Percentiles rank a stretch among this genome's conserved stretches.
Evolutionary conservation across 2,329 filamentous ascomycete genomes (phyloP).

Genomic region (Chaetothyriales sp.): DNA sequence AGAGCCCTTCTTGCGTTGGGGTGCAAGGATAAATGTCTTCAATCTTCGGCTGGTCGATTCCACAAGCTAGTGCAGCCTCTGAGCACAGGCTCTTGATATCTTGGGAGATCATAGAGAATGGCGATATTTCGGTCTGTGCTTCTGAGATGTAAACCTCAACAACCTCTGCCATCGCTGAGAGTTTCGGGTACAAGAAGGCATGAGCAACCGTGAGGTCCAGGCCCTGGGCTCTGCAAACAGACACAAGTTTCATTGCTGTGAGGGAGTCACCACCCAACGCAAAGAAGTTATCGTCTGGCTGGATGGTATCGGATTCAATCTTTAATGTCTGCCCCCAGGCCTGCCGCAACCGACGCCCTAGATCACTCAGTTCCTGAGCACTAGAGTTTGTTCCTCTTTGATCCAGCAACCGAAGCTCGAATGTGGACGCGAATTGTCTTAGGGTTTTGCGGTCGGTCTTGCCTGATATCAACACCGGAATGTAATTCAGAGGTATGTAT

Average conservation of each 20-base stretch:
- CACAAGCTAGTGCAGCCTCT: slow-evolving; percentile 28
- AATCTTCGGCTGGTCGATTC: slow-evolving; percentile 20
- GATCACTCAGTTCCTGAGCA: slow-evolving; percentile 1
- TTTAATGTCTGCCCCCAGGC: slow-evolving; percentile 25
- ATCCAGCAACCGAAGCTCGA: slow-evolving; percentile 23
- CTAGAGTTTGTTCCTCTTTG: slow-evolving; percentile 6
- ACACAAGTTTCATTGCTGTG: slow-evolving; percentile 21
- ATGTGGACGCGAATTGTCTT: slow-evolving; percentile 13
- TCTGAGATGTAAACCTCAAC: slow-evolving; percentile 22
- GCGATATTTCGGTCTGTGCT: slow-evolving; percentile 7
- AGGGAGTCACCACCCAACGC: slow-evolving; percentile 23
- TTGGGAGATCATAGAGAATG: slow-evolving; percentile 21
- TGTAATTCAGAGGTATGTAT: slow-evolving; percentile 22
- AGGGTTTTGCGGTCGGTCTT: slow-evolving; percentile 25
- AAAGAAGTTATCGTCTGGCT: slow-evolving; percentile 23
- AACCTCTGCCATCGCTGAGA: slow-evolving; percentile 32
- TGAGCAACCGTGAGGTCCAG: slow-evolving; percentile 18
- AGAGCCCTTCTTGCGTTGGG: slow-evolving; percentile 31
- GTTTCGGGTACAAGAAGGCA: slow-evolving; percentile 26
- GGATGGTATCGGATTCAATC: slow-evolving; percentile 25
- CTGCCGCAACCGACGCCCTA: slow-evolving; percentile 2
- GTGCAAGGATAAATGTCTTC: slow-evolving; percentile 32
- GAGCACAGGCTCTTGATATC: slow-evolving; percentile 21
- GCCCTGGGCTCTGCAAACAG: slow-evolving; percentile 11
- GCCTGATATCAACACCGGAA: slow-evolving; percentile 23